Conservation (phyloP, 768 basidiomycete species). For the Xerocomus brunneocitrinus region DNA sequence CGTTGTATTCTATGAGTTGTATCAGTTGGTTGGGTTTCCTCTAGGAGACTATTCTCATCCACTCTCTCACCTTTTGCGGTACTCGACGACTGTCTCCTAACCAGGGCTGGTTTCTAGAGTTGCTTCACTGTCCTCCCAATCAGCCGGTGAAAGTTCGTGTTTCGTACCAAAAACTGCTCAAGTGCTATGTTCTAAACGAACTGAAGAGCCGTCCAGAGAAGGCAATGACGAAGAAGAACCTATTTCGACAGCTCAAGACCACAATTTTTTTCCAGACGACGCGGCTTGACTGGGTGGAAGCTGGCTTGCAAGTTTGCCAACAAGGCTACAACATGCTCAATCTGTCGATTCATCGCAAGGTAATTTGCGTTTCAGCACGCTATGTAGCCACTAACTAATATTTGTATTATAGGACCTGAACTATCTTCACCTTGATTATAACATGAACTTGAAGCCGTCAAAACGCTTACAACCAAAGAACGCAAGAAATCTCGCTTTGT, state of each 20-base stretch:
- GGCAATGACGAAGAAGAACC: slow-evolving; percentile 96
- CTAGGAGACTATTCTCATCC: too few relatives aligned
- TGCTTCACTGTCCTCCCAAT: slow-evolving; percentile 94
- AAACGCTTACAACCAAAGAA: slow-evolving; percentile 98
- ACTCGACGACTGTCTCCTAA: too few relatives aligned
- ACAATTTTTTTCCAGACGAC: slow-evolving; percentile 99
- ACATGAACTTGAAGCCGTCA: slow-evolving; percentile 99
- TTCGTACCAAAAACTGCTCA: slow-evolving; percentile 96
- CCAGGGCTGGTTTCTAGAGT: too few relatives aligned
- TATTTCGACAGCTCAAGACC: slow-evolving; percentile 91
- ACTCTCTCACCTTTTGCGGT: too few relatives aligned
- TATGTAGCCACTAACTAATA: slow-evolving; percentile 1
- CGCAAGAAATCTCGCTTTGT: slow-evolving; percentile 99
- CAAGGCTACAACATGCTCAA: slow-evolving; percentile 99
- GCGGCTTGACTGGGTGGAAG: slow-evolving; percentile 97
- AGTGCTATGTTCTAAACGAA: slow-evolving; percentile 94
- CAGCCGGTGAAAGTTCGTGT: slow-evolving; percentile 98
- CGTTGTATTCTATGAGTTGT: too few relatives aligned
- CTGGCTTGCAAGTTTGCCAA: slow-evolving; percentile 95
- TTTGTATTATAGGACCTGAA: slow-evolving; percentile 62
- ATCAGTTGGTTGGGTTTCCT: too few relatives aligned
- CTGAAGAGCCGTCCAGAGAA: slow-evolving; percentile 86
- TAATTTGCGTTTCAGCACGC: slow-evolving; percentile 20
- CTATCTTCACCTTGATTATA: slow-evolving; percentile 94
- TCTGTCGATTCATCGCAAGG: slow-evolving; percentile 96